Base-by-base conservation (phyloP, 495 filamentous ascomycete species). In the Eremomyces bilateralis region DNA sequence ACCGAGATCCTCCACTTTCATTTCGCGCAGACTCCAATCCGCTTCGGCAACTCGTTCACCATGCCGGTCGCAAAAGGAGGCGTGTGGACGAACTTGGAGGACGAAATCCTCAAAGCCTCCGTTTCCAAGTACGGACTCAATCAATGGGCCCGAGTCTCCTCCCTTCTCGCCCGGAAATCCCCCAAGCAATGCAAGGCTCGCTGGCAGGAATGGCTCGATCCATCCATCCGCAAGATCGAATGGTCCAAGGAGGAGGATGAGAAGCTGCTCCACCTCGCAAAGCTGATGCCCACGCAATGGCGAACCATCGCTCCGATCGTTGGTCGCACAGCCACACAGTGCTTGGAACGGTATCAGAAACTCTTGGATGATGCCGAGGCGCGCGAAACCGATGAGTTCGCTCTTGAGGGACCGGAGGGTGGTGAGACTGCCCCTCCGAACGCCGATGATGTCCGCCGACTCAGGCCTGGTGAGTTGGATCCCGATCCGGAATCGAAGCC, bases 251-350 rank as follows among this genome's bases (percentile, higher is more conserved):
- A 97, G 61, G 88, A 97, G 58, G 90, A 95, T 53, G 90, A 95
- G 61, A 95, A 88, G 61, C 63, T 97, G 33, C 57, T 97, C 46
- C 85, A 93, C 52, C 60, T 95, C 42, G 90, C 88, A 29, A 95
- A 95, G 64, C 62, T 97, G 64, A 93, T 95, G 80, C 88, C 88
- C 20, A 94, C 88, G 21, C 88, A 97, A 64, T 97, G 88, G 88
- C 75, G 90, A 45, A 95, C 88, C 22, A 91, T 95, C 53, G 88
- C 88, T 33, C 83, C 85, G 38, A 85, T 94, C 41, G 88, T 97
- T 38, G 88, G 90, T 37, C 68, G 88, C 33, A 95, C 88, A 20
- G 90, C 88, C 13, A 93, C 84, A 37, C 85, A 94, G 56, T 97
- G 90, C 52, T 60, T 97, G 41, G 88, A 95, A 56, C 69, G 90